Evolutionary conservation across 1,284 basidiomycete species (phyloP).

Genomic region (Naganishia albida): DNA sequence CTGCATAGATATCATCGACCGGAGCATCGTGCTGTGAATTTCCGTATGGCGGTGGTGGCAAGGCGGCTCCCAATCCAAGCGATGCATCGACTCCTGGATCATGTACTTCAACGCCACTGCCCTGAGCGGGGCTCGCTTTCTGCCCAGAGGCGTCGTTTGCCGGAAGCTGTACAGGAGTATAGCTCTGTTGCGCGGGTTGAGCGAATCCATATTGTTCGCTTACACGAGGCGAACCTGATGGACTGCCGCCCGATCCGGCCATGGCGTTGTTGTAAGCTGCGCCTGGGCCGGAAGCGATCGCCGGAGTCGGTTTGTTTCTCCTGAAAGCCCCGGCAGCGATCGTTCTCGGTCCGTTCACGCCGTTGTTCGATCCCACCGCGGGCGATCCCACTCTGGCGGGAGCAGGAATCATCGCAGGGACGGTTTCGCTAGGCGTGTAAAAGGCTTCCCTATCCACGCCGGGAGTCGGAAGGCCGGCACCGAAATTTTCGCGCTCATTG

Average conservation of each 20-base stretch:
- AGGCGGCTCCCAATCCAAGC: conserved; percentile 14
- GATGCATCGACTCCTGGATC: conserved; percentile 6
- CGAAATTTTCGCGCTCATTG: conserved; percentile 8
- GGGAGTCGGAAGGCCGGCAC: conserved; percentile 11
- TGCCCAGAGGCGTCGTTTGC: neutral
- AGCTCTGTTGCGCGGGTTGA: conserved; percentile 12
- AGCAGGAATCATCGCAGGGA: conserved; percentile 5
- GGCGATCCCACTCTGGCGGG: conserved; percentile 16
- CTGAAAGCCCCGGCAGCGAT: conserved; percentile 33
- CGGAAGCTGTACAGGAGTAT: conserved; percentile 9
- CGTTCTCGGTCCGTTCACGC: conserved; percentile 26
- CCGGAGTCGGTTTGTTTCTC: conserved; percentile 26
- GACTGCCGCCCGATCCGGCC: conserved; percentile 4
- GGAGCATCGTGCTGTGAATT: conserved; percentile 7
- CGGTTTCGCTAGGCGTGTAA: conserved; percentile 29
- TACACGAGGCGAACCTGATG: conserved; percentile 9
- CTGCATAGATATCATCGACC: neutral
- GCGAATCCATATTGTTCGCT: conserved; percentile 15
- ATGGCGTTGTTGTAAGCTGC: neutral
- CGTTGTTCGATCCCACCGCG: conserved; percentile 13
- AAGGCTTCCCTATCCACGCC: conserved; percentile 29
- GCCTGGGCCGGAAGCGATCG: conserved; percentile 1
- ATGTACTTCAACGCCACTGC: neutral
- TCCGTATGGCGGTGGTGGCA: conserved; percentile 27
- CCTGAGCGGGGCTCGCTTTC: neutral